Evolutionary conservation across 139 green algal genomes (phyloP).

Genomic region (Tetraselmis striata): DNA sequence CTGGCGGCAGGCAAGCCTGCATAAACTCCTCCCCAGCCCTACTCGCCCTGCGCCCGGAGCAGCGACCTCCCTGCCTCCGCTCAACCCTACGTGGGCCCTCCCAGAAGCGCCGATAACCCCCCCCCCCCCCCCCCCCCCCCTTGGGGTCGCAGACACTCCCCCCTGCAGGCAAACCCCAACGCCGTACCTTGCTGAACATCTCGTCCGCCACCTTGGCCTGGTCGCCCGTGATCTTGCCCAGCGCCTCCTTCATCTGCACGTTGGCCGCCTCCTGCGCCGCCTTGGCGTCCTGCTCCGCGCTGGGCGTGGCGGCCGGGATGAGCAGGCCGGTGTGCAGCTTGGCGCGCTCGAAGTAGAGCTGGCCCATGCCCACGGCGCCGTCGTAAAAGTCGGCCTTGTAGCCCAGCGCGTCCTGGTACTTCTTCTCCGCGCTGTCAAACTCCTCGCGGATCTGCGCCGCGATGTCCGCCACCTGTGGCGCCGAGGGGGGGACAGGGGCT

Average conservation of each 20-base stretch:
- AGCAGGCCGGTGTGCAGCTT: constrained; percentile 35
- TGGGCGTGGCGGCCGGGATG: constrained; percentile 2
- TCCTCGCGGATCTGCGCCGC: constrained; percentile 6
- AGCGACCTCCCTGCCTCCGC: too few relatives aligned
- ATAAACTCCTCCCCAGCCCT: too few relatives aligned
- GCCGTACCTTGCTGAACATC: not conserved
- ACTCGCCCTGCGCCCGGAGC: too few relatives aligned
- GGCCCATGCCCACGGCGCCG: constrained; percentile 33
- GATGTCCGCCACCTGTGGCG: not conserved
- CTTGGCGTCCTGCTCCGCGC: not conserved
- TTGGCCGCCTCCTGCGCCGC: not conserved
- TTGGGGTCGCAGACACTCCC: too few relatives aligned
- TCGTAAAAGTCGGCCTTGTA: constrained; percentile 60
- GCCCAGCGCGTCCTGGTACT: constrained; percentile 59
- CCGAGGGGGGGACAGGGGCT: too few relatives aligned
- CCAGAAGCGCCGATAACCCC: too few relatives aligned
- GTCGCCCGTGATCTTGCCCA: constrained; percentile 16
- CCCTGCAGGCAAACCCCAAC: too few relatives aligned
- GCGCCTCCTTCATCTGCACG: constrained; percentile 13
- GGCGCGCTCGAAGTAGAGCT: constrained; percentile 51
- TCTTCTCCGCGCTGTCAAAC: constrained; percentile 35
- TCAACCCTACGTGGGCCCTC: too few relatives aligned
- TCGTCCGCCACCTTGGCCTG: not conserved
- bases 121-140: too few relatives aligned
- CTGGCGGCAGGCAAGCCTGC: too few relatives aligned